These are phyloP conservation scores for Cyclotella distinguenda DNA, from an alignment of 108 stramenopile species.

Conservation along the genomic window DNA sequence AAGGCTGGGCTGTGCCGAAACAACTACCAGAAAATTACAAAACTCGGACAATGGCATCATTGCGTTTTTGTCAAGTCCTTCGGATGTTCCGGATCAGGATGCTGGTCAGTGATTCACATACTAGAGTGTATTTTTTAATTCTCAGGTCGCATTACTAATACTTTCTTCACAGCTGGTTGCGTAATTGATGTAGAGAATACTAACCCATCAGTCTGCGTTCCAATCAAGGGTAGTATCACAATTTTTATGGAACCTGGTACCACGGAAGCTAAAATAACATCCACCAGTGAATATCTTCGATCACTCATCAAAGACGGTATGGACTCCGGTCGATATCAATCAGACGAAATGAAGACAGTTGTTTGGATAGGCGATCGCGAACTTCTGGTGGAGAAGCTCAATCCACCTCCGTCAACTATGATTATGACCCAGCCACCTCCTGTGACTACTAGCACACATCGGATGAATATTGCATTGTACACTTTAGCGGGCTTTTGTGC, in stretches of 20 bases:
- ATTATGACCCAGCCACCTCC: not conserved
- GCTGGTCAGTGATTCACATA: constrained; percentile 8
- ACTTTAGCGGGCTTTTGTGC: constrained; percentile 20
- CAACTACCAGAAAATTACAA: constrained; percentile 9
- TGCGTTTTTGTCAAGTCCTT: constrained; percentile 14
- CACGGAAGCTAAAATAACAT: not conserved
- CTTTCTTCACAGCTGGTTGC: constrained; percentile 18
- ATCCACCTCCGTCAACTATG: not conserved
- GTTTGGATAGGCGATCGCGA: constrained; percentile 43
- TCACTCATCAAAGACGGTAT: constrained; percentile 21
- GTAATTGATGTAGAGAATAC: constrained; percentile 22
- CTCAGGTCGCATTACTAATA: not conserved
- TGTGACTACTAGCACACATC: not conserved
- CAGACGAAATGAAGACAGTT: constrained; percentile 13
- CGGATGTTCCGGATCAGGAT: constrained; percentile 32
- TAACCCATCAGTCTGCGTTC: constrained; percentile 29
- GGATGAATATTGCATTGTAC: constrained; percentile 18
- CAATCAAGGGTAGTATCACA: constrained; percentile 29
- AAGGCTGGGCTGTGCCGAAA: constrained; percentile 26
- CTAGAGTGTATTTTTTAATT: not conserved
- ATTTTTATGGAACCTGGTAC: constrained; percentile 28
- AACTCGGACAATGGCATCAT: constrained; percentile 17
- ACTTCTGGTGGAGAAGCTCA: not conserved
- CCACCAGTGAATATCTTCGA: constrained; percentile 11
- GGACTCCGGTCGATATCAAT: constrained; percentile 28